Evolutionary conservation across 1,139 yeast species (phyloP).

Genomic region (Lodderomyces jiufengensis): DNA sequence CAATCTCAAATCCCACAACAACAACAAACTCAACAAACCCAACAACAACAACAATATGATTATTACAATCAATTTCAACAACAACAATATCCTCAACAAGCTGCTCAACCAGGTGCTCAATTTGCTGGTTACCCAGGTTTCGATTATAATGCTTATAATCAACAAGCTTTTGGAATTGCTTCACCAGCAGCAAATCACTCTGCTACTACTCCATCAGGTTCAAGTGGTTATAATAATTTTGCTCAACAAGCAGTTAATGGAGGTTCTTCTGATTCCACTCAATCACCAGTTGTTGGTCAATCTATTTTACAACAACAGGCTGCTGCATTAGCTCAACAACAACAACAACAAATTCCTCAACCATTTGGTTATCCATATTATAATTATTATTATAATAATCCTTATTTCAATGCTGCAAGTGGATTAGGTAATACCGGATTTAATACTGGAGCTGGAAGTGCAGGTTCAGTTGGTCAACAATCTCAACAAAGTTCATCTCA

Average conservation of each 20-base stretch:
- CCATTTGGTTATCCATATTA: conserved; percentile 47
- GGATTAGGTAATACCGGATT: conserved; percentile 22
- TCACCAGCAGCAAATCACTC: conserved; percentile 38
- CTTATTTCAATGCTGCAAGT: conserved; percentile 32
- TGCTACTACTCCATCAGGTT: conserved; percentile 19
- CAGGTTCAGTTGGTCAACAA: conserved; percentile 9
- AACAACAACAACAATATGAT: conserved; percentile 20
- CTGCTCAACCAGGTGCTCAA: conserved; percentile 40
- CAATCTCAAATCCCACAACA: conserved; percentile 18
- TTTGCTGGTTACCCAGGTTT: conserved; percentile 45
- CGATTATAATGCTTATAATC: conserved; percentile 41
- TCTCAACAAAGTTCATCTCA: conserved; percentile 8
- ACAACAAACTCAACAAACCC: conserved; percentile 18
- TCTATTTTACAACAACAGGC: conserved; percentile 19
- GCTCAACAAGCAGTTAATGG: conserved; percentile 26
- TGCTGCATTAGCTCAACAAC: conserved; percentile 8
- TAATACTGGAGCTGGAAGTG: conserved; percentile 13
- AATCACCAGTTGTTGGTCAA: conserved; percentile 29
- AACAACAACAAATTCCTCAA: conserved; percentile 21
- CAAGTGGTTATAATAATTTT: conserved; percentile 23
- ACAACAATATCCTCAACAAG: conserved; percentile 43
- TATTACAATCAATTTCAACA: conserved; percentile 32
- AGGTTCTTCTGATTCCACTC: conserved; percentile 17
- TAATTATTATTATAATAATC: conserved; percentile 43
- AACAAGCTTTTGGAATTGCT: conserved; percentile 30